phyloP scores from a whole-genome alignment of 495 filamentous ascomycete species.

The Chaetomium fimeti region DNA sequence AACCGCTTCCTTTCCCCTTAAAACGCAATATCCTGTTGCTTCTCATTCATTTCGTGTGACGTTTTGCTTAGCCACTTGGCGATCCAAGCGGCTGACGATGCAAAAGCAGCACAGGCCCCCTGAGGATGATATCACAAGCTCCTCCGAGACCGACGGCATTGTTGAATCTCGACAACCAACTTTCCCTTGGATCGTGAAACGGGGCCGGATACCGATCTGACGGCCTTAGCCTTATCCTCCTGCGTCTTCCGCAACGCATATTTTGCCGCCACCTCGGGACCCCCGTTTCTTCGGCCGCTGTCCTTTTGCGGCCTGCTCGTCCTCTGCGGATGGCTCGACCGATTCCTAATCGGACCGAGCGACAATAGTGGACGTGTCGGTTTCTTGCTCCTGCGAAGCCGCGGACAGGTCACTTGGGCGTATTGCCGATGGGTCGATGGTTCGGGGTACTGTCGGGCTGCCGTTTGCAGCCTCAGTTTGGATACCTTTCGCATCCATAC shows the following conservation, averaged over 20 bases:
- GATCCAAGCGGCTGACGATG: background rate
- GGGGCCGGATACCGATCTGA: background rate
- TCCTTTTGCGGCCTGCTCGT: too few species aligned
- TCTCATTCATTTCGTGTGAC: background rate
- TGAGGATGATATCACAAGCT: background rate
- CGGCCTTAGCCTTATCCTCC: background rate
- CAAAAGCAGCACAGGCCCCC: background rate
- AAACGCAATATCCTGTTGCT: background rate
- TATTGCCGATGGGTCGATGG: background rate
- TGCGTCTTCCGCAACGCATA: background rate
- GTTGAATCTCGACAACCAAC: background rate
- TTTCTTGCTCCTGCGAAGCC: background rate
- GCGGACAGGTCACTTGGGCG: background rate
- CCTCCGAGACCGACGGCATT: background rate
- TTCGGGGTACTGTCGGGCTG: background rate
- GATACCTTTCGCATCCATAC: background rate
- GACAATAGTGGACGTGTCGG: background rate
- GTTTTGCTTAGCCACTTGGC: background rate
- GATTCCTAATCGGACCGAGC: background rate
- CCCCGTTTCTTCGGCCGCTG: constrained; percentile 1
- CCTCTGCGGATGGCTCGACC: background rate
- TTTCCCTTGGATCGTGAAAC: background rate
- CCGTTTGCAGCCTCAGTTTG: background rate
- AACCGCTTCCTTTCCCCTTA: background rate
- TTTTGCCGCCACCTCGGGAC: background rate